Evolutionary conservation across 1,284 basidiomycete species (phyloP).

Genomic region (Malassezia globosa): DNA sequence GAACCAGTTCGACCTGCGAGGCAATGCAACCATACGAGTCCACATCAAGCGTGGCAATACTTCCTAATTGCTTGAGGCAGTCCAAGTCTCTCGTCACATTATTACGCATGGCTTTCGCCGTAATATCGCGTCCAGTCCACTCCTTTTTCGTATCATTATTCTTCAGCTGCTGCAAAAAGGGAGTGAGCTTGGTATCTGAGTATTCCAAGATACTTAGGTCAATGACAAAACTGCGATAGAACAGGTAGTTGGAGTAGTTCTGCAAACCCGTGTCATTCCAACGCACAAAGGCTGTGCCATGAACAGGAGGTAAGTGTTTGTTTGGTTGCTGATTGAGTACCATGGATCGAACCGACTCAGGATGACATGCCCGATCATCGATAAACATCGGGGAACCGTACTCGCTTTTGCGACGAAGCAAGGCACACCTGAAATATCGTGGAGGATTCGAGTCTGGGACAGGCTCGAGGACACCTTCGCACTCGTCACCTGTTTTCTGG

Average conservation of each 20-base stretch:
- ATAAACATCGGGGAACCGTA: conserved; percentile 47
- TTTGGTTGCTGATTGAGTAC: background rate
- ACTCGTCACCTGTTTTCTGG: conserved; percentile 76
- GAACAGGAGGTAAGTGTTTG: background rate
- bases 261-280: conserved; percentile 80
- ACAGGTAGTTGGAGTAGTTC: conserved; percentile 63
- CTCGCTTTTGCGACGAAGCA: conserved; percentile 64
- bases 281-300: conserved; percentile 50
- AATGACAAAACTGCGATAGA: conserved; percentile 81
- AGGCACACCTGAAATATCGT: conserved; percentile 94
- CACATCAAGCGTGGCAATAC: conserved; percentile 86
- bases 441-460: conserved; percentile 41
- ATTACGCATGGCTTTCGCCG: conserved; percentile 65
- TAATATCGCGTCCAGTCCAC: conserved; percentile 72
- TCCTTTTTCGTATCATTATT: conserved; percentile 50
- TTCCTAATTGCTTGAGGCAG: conserved; percentile 74
- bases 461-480: conserved; percentile 58
- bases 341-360: background rate
- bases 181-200: conserved; percentile 43
- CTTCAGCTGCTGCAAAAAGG: conserved; percentile 68
- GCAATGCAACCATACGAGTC: conserved; percentile 90
- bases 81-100: conserved; percentile 57
- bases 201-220: conserved; percentile 74
- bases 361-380: background rate
- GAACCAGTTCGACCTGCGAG: conserved; percentile 81